Evolutionary conservation across 306 rosid genomes (phyloP).

Genomic region (Malus fusca): DNA sequence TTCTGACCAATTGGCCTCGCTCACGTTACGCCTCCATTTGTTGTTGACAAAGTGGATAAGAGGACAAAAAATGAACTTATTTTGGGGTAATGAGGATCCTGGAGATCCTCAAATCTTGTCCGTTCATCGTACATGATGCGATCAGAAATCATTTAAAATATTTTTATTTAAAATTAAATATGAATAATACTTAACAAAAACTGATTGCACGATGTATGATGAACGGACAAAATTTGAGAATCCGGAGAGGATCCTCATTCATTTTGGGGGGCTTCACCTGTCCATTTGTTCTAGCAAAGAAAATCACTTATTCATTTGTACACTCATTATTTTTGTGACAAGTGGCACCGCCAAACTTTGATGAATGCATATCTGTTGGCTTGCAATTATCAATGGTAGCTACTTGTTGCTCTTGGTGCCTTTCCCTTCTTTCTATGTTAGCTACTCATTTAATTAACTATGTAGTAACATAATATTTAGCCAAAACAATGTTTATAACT

Average conservation of each 20-base stretch:
- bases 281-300: background rate
- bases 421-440: background rate
- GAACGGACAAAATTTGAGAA: fast-evolving
- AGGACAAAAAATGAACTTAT: background rate
- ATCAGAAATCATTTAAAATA: no score
- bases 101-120: fast-evolving
- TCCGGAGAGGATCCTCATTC: no score
- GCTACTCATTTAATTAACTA: background rate
- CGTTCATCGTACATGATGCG: fast-evolving
- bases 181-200: no score
- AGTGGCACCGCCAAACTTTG: background rate
- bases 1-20: background rate
- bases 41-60: background rate
- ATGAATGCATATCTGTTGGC: background rate
- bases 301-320: background rate
- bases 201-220: fast-evolving
- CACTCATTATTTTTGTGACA: background rate
- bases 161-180: no score
- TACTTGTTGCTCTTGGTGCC: no score
- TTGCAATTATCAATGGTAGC: background rate
- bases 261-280: no score
- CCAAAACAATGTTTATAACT: background rate
- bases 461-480: background rate
- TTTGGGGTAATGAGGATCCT: no score
- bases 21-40: background rate